These are phyloP conservation scores for Aspergillus sp. DNA, from an alignment of 2,329 filamentous ascomycete genomes.

Conservation along the genomic window DNA sequence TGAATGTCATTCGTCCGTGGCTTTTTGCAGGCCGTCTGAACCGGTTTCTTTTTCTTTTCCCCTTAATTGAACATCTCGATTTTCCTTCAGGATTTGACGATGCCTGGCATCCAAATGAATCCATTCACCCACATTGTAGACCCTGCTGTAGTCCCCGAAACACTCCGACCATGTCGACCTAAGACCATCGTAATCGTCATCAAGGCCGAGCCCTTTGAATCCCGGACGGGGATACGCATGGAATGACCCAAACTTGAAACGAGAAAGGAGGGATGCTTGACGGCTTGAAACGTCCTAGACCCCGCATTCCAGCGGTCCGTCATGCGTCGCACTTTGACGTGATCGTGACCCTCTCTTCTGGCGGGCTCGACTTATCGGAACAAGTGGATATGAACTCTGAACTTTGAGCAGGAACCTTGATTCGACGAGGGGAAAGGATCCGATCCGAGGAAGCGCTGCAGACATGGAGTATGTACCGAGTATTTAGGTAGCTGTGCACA, in stretches of 20 bases:
- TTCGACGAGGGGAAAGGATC: not conserved
- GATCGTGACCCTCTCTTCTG: not conserved
- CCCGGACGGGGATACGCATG: not conserved
- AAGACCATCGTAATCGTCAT: not conserved
- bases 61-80: no score
- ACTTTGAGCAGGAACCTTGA: not conserved
- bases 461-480: no score
- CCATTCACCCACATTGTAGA: no score
- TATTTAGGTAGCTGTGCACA: no score
- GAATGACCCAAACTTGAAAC: constrained; percentile 12
- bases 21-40: not conserved
- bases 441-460: not conserved
- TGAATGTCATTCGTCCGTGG: not conserved
- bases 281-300: constrained; percentile 19
- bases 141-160: not conserved
- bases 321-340: constrained; percentile 4
- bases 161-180: no score
- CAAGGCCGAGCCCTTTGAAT: not conserved
- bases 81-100: no score
- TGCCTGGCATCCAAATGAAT: no score
- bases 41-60: no score
- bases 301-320: constrained; percentile 20
- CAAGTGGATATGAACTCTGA: not conserved
- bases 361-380: not conserved
- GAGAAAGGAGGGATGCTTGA: constrained; percentile 16